Percentiles rank a stretch among this genome's conserved stretches.
These are phyloP conservation scores for Micractinium sp. DNA, from an alignment of 139 green algal species.

Conservation along the genomic window DNA sequence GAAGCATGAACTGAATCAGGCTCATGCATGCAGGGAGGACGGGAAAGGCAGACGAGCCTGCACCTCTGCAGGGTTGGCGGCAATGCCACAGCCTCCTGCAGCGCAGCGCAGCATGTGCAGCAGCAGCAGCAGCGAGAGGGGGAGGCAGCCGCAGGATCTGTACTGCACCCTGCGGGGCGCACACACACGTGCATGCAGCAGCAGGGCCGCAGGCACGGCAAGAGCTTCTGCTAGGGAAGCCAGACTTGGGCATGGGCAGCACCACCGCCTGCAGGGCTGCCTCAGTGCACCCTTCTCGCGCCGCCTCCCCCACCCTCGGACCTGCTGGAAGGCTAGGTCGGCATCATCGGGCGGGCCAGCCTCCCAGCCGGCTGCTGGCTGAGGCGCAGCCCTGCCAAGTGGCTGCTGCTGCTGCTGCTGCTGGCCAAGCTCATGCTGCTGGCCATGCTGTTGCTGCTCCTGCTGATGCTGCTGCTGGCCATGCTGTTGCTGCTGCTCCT, in stretches of 20 bases:
- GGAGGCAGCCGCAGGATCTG: too few relatives aligned
- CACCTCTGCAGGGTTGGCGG: too few relatives aligned
- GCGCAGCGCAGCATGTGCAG: too few relatives aligned
- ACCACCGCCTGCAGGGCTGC: neutral
- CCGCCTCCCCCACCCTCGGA: neutral
- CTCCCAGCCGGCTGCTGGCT: neutral
- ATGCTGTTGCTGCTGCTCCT: neutral
- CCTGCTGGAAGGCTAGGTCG: conserved; percentile 14
- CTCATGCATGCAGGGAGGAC: too few relatives aligned
- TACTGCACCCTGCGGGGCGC: neutral
- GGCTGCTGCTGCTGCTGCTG: neutral
- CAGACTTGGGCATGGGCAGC: neutral
- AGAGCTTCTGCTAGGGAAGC: neutral
- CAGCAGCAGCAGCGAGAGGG: too few relatives aligned
- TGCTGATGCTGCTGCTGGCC: neutral
- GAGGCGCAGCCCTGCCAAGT: neutral
- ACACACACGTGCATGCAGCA: neutral
- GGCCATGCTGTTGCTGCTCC: neutral
- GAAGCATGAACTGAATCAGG: too few relatives aligned
- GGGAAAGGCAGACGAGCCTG: too few relatives aligned
- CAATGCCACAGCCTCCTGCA: too few relatives aligned
- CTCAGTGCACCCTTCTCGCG: neutral
- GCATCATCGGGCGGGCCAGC: neutral
- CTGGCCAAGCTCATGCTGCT: neutral
- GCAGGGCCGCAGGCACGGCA: neutral